Evolutionary conservation across 2,329 filamentous ascomycete genomes (phyloP).

Genomic region (Pestalotiopsis sp.): DNA sequence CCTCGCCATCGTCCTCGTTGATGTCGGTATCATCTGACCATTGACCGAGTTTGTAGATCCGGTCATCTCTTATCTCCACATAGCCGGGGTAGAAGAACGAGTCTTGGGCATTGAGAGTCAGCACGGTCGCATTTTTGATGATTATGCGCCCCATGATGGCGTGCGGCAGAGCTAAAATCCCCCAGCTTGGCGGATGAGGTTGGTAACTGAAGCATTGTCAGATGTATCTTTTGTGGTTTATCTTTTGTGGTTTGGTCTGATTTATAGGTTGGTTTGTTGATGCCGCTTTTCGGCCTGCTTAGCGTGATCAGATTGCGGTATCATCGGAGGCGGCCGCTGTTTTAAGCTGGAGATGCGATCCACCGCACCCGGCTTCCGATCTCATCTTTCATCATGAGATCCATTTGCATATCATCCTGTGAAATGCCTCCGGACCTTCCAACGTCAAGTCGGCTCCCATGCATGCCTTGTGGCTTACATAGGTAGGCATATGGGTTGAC

Average conservation of each 20-base stretch:
- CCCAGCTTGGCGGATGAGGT: too few relatives aligned
- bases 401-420: too few relatives aligned
- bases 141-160: conserved; percentile 18
- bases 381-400: too few relatives aligned
- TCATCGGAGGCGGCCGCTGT: not conserved
- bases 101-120: conserved; percentile 24
- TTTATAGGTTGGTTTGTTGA: not conserved
- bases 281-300: not conserved
- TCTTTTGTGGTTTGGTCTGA: too few relatives aligned
- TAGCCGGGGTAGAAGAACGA: conserved; percentile 23
- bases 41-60: conserved; percentile 17
- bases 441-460: too few relatives aligned
- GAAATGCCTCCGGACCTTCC: too few relatives aligned
- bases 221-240: too few relatives aligned
- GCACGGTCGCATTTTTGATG: conserved; percentile 22
- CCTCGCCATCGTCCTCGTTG: conserved; percentile 19
- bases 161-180: too few relatives aligned
- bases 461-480: too few relatives aligned
- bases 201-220: too few relatives aligned
- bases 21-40: not conserved
- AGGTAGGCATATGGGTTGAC: too few relatives aligned
- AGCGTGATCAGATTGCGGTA: not conserved
- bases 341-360: not conserved
- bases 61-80: conserved; percentile 24
- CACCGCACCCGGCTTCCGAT: not conserved